Base-by-base conservation (phyloP, 495 filamentous ascomycete species). In the Neurospora sublineolata region DNA sequence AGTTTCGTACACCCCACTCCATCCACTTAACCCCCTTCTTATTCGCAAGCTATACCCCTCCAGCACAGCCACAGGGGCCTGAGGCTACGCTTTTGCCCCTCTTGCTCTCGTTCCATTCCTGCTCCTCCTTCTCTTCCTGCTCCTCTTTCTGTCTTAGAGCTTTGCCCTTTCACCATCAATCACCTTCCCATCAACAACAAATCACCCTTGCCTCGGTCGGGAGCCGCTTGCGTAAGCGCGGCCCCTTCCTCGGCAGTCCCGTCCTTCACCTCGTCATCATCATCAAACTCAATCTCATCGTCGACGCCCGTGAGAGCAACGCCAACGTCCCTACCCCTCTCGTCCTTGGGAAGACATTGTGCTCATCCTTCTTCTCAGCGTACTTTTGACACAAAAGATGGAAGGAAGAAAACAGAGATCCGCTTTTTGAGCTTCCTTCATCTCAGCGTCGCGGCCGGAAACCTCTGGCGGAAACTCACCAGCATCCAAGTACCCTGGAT, bases 401-500 rank as follows among this genome's bases (percentile, higher is more conserved):
- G n/a, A n/a, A n/a, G n/a, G n/a, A n/a, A n/a, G n/a, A n/a, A n/a
- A n/a, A n/a, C n/a, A n/a, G n/a, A n/a, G n/a, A n/a, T n/a, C n/a
- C n/a, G n/a, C n/a, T n/a, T n/a, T n/a, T n/a, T n/a, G n/a, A n/a
- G n/a, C n/a, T n/a, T n/a, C n/a, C n/a, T n/a, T n/a, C n/a, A n/a
- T n/a, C n/a, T n/a, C n/a, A n/a, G n/a, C n/a, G n/a, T n/a, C n/a
- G 23, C 68, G 74, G 1, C 69, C 71, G 14, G 69, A 72, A 37
- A 44, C 72, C 1, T 70, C 77, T 36, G 37, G 72, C 41, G 67
- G 68, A 37, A 37, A 68, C 37, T 39, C 68, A 12, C 16, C 52
- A 12, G 52, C 27, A 5, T 36, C 71, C 11, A 75, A 79, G 39
- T 81, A 81, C 64, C 52, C 76, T 14, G 80, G 77, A 9, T 81